A percentile compares a stretch with the other conserved stretches of the same genome.
Conservation (phyloP, 2,329 filamentous ascomycete species). For the Stachybotrys chlorohalonatus region DNA sequence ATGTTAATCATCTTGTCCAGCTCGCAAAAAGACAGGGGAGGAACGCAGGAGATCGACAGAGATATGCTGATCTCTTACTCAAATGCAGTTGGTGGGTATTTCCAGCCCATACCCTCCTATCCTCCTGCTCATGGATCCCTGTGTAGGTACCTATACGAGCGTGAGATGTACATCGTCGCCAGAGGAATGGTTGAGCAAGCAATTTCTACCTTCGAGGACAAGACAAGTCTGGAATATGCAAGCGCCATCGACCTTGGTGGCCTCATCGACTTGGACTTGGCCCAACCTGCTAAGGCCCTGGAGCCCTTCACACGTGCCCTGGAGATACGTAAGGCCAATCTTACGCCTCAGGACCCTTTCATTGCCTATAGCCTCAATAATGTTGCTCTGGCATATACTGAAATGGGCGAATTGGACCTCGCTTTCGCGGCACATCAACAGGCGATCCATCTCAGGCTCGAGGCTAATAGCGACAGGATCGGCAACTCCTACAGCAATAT, state of each 20-base stretch:
- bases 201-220: constrained; percentile 13
- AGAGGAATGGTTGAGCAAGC: constrained; percentile 12
- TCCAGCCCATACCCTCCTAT: too few species aligned
- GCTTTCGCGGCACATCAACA: constrained; percentile 16
- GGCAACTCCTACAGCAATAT: constrained; percentile 29
- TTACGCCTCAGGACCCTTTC: constrained; percentile 14
- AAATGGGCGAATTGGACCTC: constrained; percentile 17
- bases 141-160: constrained; percentile 23
- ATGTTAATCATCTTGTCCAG: constrained; percentile 15
- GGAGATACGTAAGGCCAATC: constrained; percentile 10
- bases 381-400: constrained; percentile 21
- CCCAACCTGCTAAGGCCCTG: constrained; percentile 11
- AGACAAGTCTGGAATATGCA: constrained; percentile 13
- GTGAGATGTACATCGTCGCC: constrained; percentile 16
- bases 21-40: constrained; percentile 8
- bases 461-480: constrained; percentile 19
- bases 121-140: constrained; percentile 14
- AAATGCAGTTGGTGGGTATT: background rate
- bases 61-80: background rate
- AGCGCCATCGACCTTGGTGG: constrained; percentile 19
- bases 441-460: constrained; percentile 19
- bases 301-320: constrained; percentile 12
- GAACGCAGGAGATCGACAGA: constrained; percentile 5
- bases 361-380: constrained; percentile 21
- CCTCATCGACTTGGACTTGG: constrained; percentile 20